These are phyloP conservation scores for Aquilaria agallochum DNA, from an alignment of 441 rosid genomes.

Conservation along the genomic window DNA sequence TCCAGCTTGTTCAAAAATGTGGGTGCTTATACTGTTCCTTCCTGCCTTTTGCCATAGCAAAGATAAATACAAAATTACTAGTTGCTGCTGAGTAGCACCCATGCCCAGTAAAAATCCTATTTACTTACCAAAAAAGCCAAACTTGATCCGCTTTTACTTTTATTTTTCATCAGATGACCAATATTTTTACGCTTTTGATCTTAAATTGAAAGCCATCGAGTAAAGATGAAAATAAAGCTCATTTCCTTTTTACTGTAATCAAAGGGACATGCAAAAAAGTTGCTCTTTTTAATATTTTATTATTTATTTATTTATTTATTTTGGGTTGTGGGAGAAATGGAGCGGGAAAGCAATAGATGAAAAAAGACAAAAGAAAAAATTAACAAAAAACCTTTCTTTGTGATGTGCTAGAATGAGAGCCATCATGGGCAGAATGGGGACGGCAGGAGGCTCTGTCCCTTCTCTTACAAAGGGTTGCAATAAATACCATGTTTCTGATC, in stretches of 20 bases:
- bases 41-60: constrained; percentile 23
- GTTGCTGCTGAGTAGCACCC: constrained; percentile 30
- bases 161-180: too few species aligned
- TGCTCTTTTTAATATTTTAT: constrained; percentile 5
- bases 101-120: constrained; percentile 36
- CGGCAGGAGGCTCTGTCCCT: constrained; percentile 26
- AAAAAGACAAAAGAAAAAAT: neutral
- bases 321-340: neutral
- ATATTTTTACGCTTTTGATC: too few species aligned
- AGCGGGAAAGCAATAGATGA: too few species aligned
- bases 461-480: constrained; percentile 24
- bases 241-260: too few species aligned
- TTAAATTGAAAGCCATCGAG: too few species aligned
- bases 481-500: constrained; percentile 21
- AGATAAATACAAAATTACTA: constrained; percentile 22
- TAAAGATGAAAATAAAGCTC: too few species aligned
- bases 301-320: neutral
- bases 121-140: constrained; percentile 10
- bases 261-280: constrained; percentile 26
- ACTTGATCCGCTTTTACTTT: too few species aligned
- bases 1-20: constrained; percentile 3
- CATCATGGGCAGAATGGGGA: constrained; percentile 25
- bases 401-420: constrained; percentile 27
- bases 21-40: constrained; percentile 17
- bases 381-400: neutral